Base-by-base conservation (phyloP, 1,139 yeast genomes). In the Debaryomycetaceae sp. region DNA sequence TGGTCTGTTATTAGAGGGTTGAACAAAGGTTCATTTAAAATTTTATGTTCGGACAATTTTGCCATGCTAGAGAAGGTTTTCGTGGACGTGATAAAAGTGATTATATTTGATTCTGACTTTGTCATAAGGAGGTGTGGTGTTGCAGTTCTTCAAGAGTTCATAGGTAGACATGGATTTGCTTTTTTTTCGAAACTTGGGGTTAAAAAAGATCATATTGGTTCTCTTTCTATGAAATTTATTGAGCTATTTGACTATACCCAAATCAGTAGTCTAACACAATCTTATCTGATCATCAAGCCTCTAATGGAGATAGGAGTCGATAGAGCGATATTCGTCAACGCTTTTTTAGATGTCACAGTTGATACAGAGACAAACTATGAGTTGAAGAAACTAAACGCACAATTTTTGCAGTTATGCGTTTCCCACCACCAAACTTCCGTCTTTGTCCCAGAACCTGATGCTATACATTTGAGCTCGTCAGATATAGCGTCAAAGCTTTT, bases 121-220 rank as follows among this genome's bases (percentile, higher is more conserved):
- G 74, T 83, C 45, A 78, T 90, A 11, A 71, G 97, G 46, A 72
- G 95, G 46, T 93, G 97, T 31, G 85, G 91, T 0, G 72, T 89
- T 9, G 96, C 97, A 0, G 95, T 95, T 0, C 57, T 89, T 4
- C 97, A 91, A 59, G 98, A 91, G 56, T 75, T 87, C 7, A 62
- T 88, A 4, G 98, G 98, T 0, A 68, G 97, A 38, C 83, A 82
- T 57, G 87, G 87, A 0, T 58, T 49, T 11, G 31, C 42, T 2
- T 45, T 70, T 5, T 68, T 69, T 42, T 38, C 42, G 0, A 23
- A 39, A 3, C 34, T 56, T 22, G 39, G 52, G 33, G 41, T 48
- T 1, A 45, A 61, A 4, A 49, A 50, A 20, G 49, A 54, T 11
- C 46, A 49, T 5, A 40, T 62, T n/a, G 76, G 78, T 3, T 52